Conservation (phyloP, 163 green algal species). For the Trebouxia gelatinosa region DNA sequence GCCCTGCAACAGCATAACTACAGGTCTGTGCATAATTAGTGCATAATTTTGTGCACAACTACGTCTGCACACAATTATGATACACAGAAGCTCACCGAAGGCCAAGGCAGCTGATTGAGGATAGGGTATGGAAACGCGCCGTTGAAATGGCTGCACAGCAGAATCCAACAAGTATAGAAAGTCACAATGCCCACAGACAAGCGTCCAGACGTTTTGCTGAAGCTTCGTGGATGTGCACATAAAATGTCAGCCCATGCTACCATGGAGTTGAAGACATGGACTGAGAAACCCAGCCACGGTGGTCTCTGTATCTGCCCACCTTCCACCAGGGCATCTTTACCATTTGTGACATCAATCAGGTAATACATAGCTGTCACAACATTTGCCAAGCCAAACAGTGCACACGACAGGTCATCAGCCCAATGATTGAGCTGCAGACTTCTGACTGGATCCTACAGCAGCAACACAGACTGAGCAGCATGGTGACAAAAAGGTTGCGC, state of each 20-base stretch:
- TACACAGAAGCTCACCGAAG: conserved; percentile 38
- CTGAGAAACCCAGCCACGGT: conserved; percentile 57
- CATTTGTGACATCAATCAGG: conserved; percentile 30
- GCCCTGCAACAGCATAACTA: too few species aligned
- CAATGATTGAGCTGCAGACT: conserved; percentile 22
- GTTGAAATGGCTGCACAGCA: conserved; percentile 53
- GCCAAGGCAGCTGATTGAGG: conserved; percentile 64
- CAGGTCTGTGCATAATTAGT: too few species aligned
- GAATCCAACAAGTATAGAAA: conserved; percentile 58
- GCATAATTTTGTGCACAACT: too few species aligned
- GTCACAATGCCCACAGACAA: conserved; percentile 46
- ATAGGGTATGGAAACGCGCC: conserved; percentile 67
- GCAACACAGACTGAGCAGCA: too few species aligned
- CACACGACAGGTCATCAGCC: conserved; percentile 59
- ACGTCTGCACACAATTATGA: too few species aligned
- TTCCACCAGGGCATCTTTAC: conserved; percentile 39
- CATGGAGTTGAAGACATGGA: conserved; percentile 59
- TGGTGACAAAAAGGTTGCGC: too few species aligned
- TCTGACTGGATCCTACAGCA: conserved; percentile 31
- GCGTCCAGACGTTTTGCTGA: conserved; percentile 39
- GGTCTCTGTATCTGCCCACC: conserved; percentile 47
- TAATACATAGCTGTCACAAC: conserved; percentile 67
- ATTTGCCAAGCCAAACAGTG: conserved; percentile 63
- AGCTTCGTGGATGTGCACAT: conserved; percentile 49
- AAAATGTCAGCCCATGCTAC: conserved; percentile 63